A percentile compares a stretch with the other conserved stretches of the same genome.
Evolutionary conservation across 805 yeast genomes (phyloP).

Genomic region (Kluyveromyces starmeri): DNA sequence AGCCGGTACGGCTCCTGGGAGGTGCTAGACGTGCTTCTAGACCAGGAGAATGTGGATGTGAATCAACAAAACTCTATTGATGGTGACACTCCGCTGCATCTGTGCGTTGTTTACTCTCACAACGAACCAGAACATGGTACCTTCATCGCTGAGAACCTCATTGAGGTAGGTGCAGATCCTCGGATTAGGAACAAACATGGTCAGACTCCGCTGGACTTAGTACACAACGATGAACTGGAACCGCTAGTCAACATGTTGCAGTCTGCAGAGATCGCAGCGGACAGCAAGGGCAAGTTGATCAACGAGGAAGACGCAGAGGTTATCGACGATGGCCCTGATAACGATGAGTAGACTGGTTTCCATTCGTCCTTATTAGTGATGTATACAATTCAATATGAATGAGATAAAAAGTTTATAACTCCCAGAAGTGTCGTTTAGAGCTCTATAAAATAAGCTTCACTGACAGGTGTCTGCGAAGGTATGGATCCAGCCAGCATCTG

Average conservation of each 20-base stretch:
- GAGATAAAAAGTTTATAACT: neutral
- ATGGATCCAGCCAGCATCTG: conserved; percentile 39
- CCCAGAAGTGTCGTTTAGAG: no score
- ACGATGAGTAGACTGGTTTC: conserved; percentile 3
- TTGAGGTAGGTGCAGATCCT: conserved; percentile 91
- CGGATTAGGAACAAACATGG: conserved; percentile 49
- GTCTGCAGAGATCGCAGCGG: conserved; percentile 73
- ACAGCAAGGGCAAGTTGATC: conserved; percentile 26
- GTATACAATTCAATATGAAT: neutral
- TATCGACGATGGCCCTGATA: conserved; percentile 28
- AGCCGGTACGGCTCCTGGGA: conserved; percentile 80
- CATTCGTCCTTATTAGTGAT: no score
- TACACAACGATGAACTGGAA: conserved; percentile 42
- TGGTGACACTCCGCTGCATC: conserved; percentile 85
- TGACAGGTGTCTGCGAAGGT: conserved; percentile 31
- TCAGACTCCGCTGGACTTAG: conserved; percentile 68
- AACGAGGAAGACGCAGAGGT: conserved; percentile 31
- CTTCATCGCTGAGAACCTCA: conserved; percentile 65
- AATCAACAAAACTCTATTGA: conserved; percentile 66
- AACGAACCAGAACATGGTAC: conserved; percentile 82
- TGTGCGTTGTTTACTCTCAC: conserved; percentile 66
- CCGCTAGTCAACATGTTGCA: conserved; percentile 57
- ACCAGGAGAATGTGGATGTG: conserved; percentile 73
- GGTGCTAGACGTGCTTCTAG: conserved; percentile 70
- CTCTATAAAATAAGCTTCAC: neutral